These are phyloP conservation scores for Metarhizium anisopliae DNA, from an alignment of 2,329 filamentous ascomycete genomes.

Conservation along the genomic window DNA sequence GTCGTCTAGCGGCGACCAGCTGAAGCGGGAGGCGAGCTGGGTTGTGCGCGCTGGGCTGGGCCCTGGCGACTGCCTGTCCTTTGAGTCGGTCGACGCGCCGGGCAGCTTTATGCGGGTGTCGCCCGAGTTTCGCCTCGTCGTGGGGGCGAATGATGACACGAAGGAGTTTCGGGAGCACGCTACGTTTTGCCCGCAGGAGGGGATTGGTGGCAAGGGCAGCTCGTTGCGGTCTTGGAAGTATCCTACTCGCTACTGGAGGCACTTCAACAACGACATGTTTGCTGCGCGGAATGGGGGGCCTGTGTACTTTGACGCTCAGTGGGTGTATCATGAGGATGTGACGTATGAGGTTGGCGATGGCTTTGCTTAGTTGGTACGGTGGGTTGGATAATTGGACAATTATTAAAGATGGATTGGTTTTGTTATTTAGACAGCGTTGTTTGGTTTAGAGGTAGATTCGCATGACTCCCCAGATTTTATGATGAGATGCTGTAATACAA, in stretches of 20 bases:
- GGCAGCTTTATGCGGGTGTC: conserved; percentile 51
- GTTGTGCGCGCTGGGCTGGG: conserved; percentile 45
- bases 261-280: conserved; percentile 26
- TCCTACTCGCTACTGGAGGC: conserved; percentile 49
- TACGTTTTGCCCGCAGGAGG: conserved; percentile 50
- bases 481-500: no score
- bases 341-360: neutral
- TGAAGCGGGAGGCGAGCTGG: conserved; percentile 45
- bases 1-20: conserved; percentile 36
- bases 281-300: neutral
- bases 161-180: conserved; percentile 53
- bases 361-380: neutral
- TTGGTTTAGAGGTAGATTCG: no score
- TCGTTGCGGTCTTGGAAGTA: conserved; percentile 51
- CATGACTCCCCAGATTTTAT: no score
- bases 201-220: conserved; percentile 40
- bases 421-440: no score
- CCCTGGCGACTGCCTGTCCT: conserved; percentile 49
- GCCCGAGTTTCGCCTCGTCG: conserved; percentile 36
- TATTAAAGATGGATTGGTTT: no score
- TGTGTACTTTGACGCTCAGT: neutral
- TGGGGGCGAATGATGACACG: conserved; percentile 42
- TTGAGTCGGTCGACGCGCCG: conserved; percentile 48
- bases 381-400: no score
- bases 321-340: neutral